Percentiles rank a stretch among this genome's conserved stretches.
phyloP scores from a whole-genome alignment of 2,329 filamentous ascomycete genomes.

The Trichoderma polysporum region DNA sequence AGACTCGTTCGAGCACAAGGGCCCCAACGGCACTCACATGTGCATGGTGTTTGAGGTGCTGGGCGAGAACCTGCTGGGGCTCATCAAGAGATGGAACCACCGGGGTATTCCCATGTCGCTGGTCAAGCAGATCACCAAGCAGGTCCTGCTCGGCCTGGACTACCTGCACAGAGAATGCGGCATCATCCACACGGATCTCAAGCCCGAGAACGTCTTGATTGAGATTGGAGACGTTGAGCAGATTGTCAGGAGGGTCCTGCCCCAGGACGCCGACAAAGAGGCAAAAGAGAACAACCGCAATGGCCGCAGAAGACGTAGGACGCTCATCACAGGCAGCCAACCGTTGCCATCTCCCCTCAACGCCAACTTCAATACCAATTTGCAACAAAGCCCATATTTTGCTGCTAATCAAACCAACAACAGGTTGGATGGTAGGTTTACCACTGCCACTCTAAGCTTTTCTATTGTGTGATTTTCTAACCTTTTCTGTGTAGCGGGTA shows the following conservation, averaged over 20 bases:
- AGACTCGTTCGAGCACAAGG: slow-evolving; percentile 97
- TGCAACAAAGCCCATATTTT: slow-evolving; percentile 63
- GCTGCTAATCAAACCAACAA: slow-evolving; percentile 41
- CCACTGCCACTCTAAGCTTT: too few species aligned
- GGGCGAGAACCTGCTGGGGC: slow-evolving; percentile 87
- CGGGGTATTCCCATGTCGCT: slow-evolving; percentile 93
- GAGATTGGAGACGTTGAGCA: slow-evolving; percentile 99
- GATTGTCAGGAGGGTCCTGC: slow-evolving; percentile 91
- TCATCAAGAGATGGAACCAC: slow-evolving; percentile 99
- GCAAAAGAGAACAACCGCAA: slow-evolving; percentile 91
- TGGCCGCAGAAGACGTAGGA: slow-evolving; percentile 82
- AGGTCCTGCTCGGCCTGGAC: slow-evolving; percentile 91
- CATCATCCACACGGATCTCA: slow-evolving; percentile 97
- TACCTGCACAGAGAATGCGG: slow-evolving; percentile 97
- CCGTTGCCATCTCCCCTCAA: slow-evolving; percentile 93
- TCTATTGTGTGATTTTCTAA: neutral
- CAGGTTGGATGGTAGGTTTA: slow-evolving; percentile 68
- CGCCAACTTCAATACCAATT: slow-evolving; percentile 75
- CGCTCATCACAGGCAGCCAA: slow-evolving; percentile 95
- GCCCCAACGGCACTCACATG: slow-evolving; percentile 92
- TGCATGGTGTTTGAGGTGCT: slow-evolving; percentile 99
- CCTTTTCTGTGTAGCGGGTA: slow-evolving; percentile 31
- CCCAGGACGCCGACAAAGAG: slow-evolving; percentile 74
- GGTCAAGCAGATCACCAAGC: slow-evolving; percentile 98
- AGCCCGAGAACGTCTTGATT: slow-evolving; percentile 97